These are phyloP conservation scores for Cyclostephanos tholiformis DNA, from an alignment of 108 stramenopile species.

Conservation along the genomic window DNA sequence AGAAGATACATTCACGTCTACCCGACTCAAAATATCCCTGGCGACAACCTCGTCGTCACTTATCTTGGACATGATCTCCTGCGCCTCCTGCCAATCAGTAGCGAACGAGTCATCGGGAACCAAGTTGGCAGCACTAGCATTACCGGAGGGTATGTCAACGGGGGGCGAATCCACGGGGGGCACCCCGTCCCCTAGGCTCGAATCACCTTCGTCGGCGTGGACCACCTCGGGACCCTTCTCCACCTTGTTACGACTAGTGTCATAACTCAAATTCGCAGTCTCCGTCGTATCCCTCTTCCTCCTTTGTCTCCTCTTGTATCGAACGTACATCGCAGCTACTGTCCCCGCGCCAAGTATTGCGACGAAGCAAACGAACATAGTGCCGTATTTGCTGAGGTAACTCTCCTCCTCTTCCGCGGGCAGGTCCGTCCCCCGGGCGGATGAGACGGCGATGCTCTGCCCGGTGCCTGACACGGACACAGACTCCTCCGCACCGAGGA, in stretches of 20 bases:
- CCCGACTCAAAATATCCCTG: neutral
- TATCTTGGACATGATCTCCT: neutral
- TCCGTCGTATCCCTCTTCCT: neutral
- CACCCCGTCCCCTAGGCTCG: neutral
- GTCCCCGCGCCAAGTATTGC: conserved; percentile 31
- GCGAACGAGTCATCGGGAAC: neutral
- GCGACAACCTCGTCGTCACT: neutral
- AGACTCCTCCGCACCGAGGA: conserved; percentile 6
- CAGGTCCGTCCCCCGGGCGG: conserved; percentile 24
- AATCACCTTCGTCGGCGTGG: neutral
- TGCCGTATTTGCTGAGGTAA: conserved; percentile 33
- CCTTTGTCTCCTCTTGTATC: conserved; percentile 15
- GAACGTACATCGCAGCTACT: conserved; percentile 15
- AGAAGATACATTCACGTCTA: neutral
- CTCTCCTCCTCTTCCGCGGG: conserved; percentile 14
- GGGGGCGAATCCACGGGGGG: neutral
- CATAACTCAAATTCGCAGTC: neutral
- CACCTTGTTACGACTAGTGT: neutral
- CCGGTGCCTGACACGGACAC: neutral
- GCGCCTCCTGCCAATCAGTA: neutral
- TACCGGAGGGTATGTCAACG: neutral
- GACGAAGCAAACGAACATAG: conserved; percentile 35
- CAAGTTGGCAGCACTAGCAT: neutral
- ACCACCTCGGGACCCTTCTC: neutral
- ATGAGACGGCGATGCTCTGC: conserved; percentile 7